Conservation (phyloP, 352 stramenopile genomes). For the Phytophthora kernoviae region DNA sequence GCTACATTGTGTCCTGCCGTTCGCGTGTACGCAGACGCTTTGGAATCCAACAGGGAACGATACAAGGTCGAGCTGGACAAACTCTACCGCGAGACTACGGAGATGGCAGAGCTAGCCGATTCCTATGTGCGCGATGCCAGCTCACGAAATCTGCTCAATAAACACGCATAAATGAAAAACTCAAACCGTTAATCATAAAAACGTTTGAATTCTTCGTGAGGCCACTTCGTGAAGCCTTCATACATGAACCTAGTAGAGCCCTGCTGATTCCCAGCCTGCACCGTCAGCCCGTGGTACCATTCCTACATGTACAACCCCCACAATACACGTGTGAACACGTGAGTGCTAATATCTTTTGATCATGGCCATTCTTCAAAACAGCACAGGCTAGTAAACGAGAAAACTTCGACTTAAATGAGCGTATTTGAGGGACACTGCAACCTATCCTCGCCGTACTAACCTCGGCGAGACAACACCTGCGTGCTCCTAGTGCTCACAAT, state of each 20-base stretch:
- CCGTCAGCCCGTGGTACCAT: too few species aligned
- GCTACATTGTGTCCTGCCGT: constrained; percentile 51
- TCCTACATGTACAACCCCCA: too few species aligned
- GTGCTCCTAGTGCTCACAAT: constrained; percentile 86
- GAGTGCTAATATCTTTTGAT: too few species aligned
- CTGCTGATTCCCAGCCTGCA: too few species aligned
- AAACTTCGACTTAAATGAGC: constrained; percentile 21
- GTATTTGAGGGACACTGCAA: constrained; percentile 8
- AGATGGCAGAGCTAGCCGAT: constrained; percentile 24
- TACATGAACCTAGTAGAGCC: too few species aligned
- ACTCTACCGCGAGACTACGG: constrained; percentile 35
- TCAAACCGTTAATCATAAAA: neutral
- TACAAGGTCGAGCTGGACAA: constrained; percentile 68
- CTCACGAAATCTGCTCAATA: constrained; percentile 17
- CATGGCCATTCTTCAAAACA: neutral
- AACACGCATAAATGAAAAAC: neutral
- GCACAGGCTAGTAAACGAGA: constrained; percentile 9
- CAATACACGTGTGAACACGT: too few species aligned
- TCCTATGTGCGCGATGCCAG: constrained; percentile 52
- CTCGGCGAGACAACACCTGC: constrained; percentile 64
- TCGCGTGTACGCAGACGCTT: constrained; percentile 56
- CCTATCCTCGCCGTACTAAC: constrained; percentile 15
- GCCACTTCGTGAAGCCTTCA: too few species aligned
- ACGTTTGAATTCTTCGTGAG: too few species aligned
- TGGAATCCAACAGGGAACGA: constrained; percentile 65